Evolutionary conservation across 2,329 filamentous ascomycete genomes (phyloP).

Genomic region (Sclerotinia minor): DNA sequence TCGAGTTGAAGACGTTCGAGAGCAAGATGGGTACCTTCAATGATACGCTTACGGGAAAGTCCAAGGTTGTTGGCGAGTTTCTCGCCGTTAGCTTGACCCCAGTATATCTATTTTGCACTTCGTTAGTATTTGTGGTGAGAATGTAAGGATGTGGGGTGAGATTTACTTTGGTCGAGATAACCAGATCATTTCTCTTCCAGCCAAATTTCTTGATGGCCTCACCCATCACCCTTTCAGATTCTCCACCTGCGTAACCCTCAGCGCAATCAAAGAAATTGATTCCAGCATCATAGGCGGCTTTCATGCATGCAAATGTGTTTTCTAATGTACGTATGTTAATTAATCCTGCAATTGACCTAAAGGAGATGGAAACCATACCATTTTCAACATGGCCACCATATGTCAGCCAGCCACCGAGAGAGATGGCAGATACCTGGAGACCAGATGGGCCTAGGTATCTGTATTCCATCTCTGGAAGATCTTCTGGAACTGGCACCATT

Average conservation of each 20-base stretch:
- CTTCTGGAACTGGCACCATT: slow-evolving; percentile 43
- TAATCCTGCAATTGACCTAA: background rate
- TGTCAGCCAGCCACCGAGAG: slow-evolving; percentile 71
- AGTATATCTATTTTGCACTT: slow-evolving; percentile 55
- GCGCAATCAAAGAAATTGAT: slow-evolving; percentile 61
- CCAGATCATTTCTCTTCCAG: slow-evolving; percentile 58
- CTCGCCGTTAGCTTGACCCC: slow-evolving; percentile 59
- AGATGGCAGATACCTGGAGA: slow-evolving; percentile 72
- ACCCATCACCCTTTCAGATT: slow-evolving; percentile 57
- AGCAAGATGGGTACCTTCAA: slow-evolving; percentile 63
- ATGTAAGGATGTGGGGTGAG: background rate
- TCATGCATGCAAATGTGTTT: slow-evolving; percentile 60
- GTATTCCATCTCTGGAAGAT: slow-evolving; percentile 62
- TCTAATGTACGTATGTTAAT: slow-evolving; percentile 50
- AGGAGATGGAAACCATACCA: slow-evolving; percentile 45
- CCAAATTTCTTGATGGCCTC: slow-evolving; percentile 56
- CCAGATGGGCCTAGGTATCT: slow-evolving; percentile 70
- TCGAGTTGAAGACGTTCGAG: slow-evolving; percentile 55
- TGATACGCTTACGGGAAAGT: slow-evolving; percentile 67
- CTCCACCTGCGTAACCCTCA: slow-evolving; percentile 54
- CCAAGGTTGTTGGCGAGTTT: slow-evolving; percentile 67
- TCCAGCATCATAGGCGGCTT: slow-evolving; percentile 57
- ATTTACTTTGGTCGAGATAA: slow-evolving; percentile 55
- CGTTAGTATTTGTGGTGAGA: slow-evolving; percentile 2
- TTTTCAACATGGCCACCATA: slow-evolving; percentile 72